Evolutionary conservation across 1,284 basidiomycete genomes (phyloP).

Genomic region (Ustilago bromivora): DNA sequence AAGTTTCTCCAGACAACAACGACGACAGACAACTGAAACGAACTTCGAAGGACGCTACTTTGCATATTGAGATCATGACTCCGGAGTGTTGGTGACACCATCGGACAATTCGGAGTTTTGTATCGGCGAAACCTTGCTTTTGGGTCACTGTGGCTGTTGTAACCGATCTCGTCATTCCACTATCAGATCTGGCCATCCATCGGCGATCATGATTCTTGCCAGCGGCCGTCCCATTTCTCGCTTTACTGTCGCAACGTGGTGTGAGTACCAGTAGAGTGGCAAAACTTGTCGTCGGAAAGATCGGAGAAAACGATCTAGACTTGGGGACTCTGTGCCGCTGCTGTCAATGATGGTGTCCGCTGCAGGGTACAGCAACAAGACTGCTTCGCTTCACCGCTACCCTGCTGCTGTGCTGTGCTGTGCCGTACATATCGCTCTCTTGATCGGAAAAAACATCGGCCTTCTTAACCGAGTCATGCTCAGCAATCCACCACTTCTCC

Average conservation of each 20-base stretch:
- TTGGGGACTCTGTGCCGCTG: neutral
- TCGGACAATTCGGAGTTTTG: constrained; percentile 32
- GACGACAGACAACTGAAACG: neutral
- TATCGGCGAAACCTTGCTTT: constrained; percentile 17
- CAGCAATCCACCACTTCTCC: neutral
- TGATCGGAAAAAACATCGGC: constrained; percentile 1
- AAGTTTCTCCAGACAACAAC: constrained; percentile 1
- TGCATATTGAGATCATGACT: neutral
- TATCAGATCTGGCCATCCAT: neutral
- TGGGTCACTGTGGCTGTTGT: neutral
- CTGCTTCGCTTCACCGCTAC: too few relatives aligned
- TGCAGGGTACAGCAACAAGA: too few relatives aligned
- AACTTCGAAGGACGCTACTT: neutral
- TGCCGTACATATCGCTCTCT: neutral
- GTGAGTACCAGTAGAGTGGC: too few relatives aligned
- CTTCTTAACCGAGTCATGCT: neutral
- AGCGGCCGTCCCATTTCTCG: neutral
- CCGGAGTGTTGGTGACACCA: constrained; percentile 10
- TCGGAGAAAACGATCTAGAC: neutral
- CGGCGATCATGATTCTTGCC: neutral
- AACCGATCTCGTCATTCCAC: neutral
- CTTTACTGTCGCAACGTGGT: neutral
- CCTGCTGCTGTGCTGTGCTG: neutral
- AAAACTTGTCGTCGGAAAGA: neutral
- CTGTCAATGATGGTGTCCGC: neutral